Base-by-base conservation (phyloP, 2,329 filamentous ascomycete species). In the Pseudocercospora eumusae region DNA sequence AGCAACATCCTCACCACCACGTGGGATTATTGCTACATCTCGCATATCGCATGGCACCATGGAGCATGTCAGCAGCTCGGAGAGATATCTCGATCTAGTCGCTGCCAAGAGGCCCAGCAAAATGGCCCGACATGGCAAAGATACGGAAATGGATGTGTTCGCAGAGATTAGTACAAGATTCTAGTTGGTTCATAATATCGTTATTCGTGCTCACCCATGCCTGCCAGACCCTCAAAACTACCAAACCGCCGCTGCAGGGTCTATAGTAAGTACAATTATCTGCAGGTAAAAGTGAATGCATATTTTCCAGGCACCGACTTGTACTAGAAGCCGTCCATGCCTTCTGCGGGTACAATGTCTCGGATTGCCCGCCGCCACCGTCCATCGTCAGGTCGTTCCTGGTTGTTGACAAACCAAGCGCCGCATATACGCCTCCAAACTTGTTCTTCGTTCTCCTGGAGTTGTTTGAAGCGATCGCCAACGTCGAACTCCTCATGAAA, bases 401-500 rank as follows among this genome's bases (percentile, higher is more conserved):
- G 74, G 60, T 82, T 80, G 69, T 77, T 73, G 56, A 84, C 84
- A 66, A 93, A 85, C 95, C 95, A 99, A 71, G 86, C 88, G 74
- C 90, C 88, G 68, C 93, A 93, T 78, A 93, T 93, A 75, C 88
- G 88, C 68, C 89, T 84, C 95, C 95, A 99, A 64, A 91, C 84
- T 53, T 91, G 88, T 78, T 99, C 95, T 77, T 99, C 95, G 71
- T 93, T 92, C 63, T 90, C 85, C 74, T 98, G 93, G 66, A 93
- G 84, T 70, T 88, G 84, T 66, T 98, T 88, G 73, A 98, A 99
- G 75, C 96, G 92, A 2, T 93, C 95, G 0, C 95, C 95, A 60
- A 99, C 92, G 74, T 99, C 95, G 71, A 99, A 99, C 75, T 99
- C 95, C 77, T 99, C 95, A 57, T 92, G 92, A 11, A 97, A 90